Percentiles rank a stretch among this genome's conserved stretches.
Evolutionary conservation across 129 eudicot genomes (phyloP).

Genomic region (carrot (Daucus carota)): DNA sequence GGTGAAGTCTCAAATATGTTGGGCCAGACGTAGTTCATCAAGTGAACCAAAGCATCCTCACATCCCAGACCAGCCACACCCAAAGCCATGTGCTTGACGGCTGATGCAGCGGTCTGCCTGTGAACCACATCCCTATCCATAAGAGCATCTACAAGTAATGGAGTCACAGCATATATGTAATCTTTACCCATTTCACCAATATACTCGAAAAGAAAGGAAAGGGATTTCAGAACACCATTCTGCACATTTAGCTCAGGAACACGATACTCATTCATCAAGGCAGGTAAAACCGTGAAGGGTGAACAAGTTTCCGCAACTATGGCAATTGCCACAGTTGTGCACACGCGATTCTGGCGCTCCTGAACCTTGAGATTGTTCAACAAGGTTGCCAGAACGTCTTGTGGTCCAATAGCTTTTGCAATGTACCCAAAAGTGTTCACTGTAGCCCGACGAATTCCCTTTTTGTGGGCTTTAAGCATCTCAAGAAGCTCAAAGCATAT

Average conservation of each 20-base stretch:
- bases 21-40: too few relatives aligned
- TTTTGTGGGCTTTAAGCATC: too few relatives aligned
- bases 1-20: too few relatives aligned
- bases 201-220: constrained; percentile 80
- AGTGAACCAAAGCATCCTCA: too few relatives aligned
- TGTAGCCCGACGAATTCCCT: constrained; percentile 89
- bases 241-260: constrained; percentile 89
- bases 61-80: too few relatives aligned
- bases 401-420: constrained; percentile 96
- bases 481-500: too few relatives aligned
- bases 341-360: constrained; percentile 96
- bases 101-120: too few relatives aligned
- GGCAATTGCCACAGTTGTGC: constrained; percentile 99
- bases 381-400: constrained; percentile 80
- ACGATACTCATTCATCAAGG: too few relatives aligned
- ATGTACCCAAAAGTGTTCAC: constrained; percentile 95
- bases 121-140: too few relatives aligned
- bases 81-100: too few relatives aligned
- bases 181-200: constrained; percentile 98
- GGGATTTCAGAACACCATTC: constrained; percentile 81
- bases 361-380: too few relatives aligned
- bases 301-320: constrained; percentile 98
- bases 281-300: too few relatives aligned
- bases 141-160: constrained; percentile 88
- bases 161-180: constrained; percentile 86